phyloP scores from a whole-genome alignment of 805 yeast genomes.

The Babjeviella inositovora region DNA sequence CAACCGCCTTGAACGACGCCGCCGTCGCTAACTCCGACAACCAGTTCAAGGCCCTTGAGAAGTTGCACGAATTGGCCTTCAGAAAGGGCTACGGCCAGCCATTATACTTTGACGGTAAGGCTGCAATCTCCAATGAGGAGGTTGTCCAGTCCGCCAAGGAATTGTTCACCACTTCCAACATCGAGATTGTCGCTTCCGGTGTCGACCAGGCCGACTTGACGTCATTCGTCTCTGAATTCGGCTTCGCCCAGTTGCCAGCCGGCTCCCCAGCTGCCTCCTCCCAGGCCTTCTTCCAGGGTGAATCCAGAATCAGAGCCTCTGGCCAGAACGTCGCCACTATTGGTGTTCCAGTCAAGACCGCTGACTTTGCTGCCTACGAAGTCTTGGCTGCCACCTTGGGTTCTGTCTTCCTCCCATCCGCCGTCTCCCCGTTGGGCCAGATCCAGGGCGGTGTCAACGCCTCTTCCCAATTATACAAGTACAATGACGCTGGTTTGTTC shows the following conservation, averaged over 20 bases:
- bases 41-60: conserved; percentile 51
- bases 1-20: conserved; percentile 56
- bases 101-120: conserved; percentile 53
- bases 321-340: conserved; percentile 63
- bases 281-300: conserved; percentile 43
- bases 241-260: conserved; percentile 43
- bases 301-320: conserved; percentile 45
- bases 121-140: conserved; percentile 42
- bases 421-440: conserved; percentile 29
- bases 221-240: conserved; percentile 49
- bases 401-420: conserved; percentile 34
- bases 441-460: conserved; percentile 22
- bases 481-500: conserved; percentile 72
- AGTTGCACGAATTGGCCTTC: conserved; percentile 67
- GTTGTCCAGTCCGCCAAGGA: conserved; percentile 49
- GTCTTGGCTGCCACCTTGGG: conserved; percentile 58
- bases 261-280: conserved; percentile 33
- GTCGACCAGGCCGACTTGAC: conserved; percentile 57
- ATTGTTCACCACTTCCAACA: conserved; percentile 55
- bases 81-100: conserved; percentile 83
- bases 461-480: conserved; percentile 38
- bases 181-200: conserved; percentile 60
- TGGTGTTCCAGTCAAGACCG: conserved; percentile 61
- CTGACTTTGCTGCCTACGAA: conserved; percentile 51
- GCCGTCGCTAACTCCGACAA: conserved; percentile 33